phyloP scores from a whole-genome alignment of 805 yeast species.

The Huiozyma naganishii region DNA sequence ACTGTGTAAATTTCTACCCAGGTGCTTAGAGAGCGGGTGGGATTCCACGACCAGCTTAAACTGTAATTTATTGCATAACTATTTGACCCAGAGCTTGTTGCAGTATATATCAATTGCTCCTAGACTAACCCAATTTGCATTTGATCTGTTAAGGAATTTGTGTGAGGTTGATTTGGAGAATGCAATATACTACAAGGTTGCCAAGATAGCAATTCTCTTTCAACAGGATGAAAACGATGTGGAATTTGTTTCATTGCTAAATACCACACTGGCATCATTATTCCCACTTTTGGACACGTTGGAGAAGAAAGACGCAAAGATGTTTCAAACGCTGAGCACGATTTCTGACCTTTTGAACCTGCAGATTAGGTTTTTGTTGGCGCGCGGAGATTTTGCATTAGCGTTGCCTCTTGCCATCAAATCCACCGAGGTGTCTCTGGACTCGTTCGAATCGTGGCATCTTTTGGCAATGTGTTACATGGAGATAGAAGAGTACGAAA shows the following conservation, averaged over 20 bases:
- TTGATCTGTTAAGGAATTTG: constrained; percentile 11
- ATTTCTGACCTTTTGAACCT: constrained; percentile 20
- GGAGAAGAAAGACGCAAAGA: constrained; percentile 11
- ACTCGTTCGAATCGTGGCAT: constrained; percentile 24
- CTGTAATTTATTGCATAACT: constrained; percentile 35
- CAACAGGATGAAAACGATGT: constrained; percentile 16
- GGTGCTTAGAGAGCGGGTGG: constrained; percentile 39
- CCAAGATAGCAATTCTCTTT: constrained; percentile 16
- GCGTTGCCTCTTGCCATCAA: constrained; percentile 19
- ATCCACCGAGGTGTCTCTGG: constrained; percentile 22
- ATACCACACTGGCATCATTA: constrained; percentile 12
- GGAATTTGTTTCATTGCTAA: constrained; percentile 13
- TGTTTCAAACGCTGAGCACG: constrained; percentile 17
- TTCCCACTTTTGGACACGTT: constrained; percentile 10
- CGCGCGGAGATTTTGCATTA: constrained; percentile 16
- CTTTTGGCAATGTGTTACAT: constrained; percentile 21
- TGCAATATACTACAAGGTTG: constrained; percentile 17
- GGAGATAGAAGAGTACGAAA: constrained; percentile 12
- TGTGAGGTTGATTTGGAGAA: constrained; percentile 11
- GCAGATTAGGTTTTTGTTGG: constrained; percentile 19
- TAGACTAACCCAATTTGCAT: constrained; percentile 12
- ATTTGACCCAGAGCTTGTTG: constrained; percentile 40
- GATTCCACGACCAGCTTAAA: constrained; percentile 22
- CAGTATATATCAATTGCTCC: constrained; percentile 15
- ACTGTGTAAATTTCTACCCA: constrained; percentile 37